phyloP scores from a whole-genome alignment of 768 basidiomycete genomes.

The Auricularia sp. region DNA sequence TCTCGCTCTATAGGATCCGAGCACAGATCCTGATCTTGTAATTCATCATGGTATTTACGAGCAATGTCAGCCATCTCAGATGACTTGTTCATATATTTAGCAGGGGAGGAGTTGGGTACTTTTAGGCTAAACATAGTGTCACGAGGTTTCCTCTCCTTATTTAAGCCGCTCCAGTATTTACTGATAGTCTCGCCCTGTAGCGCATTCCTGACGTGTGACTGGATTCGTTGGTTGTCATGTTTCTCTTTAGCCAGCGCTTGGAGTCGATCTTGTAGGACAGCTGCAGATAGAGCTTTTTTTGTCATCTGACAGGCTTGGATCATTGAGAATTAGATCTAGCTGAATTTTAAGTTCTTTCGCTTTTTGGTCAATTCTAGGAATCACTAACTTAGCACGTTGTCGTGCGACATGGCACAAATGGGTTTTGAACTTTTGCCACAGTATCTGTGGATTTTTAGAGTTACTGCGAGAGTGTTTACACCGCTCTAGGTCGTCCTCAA shows the following conservation, averaged over 20 bases:
- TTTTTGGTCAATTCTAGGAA: not conserved
- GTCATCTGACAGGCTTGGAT: not conserved
- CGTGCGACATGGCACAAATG: not conserved
- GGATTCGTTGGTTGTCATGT: not conserved
- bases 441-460: not conserved
- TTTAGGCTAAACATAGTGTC: not conserved
- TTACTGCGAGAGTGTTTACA: not conserved
- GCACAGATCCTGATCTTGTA: not conserved
- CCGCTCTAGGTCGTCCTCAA: not conserved
- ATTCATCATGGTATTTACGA: not conserved
- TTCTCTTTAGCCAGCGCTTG: not conserved
- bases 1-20: not conserved
- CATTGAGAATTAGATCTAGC: not conserved
- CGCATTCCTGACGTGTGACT: not conserved
- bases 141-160: not conserved
- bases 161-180: not conserved
- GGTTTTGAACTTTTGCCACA: not conserved
- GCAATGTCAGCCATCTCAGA: not conserved
- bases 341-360: not conserved
- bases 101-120: not conserved
- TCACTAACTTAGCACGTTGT: not conserved
- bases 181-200: not conserved
- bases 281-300: not conserved
- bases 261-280: not conserved
- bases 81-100: not conserved